phyloP scores from a whole-genome alignment of 805 yeast species.

The Lipomyces anomalus region DNA sequence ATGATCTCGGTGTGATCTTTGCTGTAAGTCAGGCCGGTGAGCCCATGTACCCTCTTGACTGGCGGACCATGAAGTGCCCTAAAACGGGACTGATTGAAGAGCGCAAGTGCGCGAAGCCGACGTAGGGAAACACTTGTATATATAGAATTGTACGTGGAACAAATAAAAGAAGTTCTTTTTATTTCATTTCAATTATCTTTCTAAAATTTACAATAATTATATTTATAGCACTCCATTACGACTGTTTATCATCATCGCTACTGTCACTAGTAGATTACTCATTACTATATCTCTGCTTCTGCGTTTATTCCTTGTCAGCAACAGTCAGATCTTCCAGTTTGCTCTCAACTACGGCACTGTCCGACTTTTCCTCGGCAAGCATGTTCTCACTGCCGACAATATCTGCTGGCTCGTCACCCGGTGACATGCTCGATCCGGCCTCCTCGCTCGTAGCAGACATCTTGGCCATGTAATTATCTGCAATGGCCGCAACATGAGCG shows the following conservation, averaged over 20 bases:
- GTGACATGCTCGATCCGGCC: no score
- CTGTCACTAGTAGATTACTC: no score
- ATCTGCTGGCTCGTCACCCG: no score
- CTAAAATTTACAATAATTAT: no score
- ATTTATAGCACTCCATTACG: no score
- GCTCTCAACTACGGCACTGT: constrained; percentile 10
- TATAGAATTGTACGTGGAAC: not conserved
- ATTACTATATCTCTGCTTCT: no score
- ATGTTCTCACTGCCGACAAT: no score
- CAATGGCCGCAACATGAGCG: not conserved
- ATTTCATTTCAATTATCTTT: no score
- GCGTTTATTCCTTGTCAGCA: constrained; percentile 6
- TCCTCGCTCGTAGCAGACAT: no score
- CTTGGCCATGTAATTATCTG: not conserved
- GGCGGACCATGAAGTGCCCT: constrained; percentile 90
- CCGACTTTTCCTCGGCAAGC: constrained; percentile 21
- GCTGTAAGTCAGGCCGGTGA: constrained; percentile 72
- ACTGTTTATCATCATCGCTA: no score
- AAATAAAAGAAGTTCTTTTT: not conserved
- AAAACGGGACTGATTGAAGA: constrained; percentile 66
- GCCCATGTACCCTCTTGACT: constrained; percentile 81
- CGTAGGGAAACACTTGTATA: constrained; percentile 1
- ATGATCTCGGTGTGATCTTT: constrained; percentile 89
- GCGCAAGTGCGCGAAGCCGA: constrained; percentile 89
- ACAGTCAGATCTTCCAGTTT: constrained; percentile 17